A percentile compares a stretch with the other conserved stretches of the same genome.
Evolutionary conservation across 2,329 filamentous ascomycete genomes (phyloP).

Genomic region (Teratosphaeria zuluensis): DNA sequence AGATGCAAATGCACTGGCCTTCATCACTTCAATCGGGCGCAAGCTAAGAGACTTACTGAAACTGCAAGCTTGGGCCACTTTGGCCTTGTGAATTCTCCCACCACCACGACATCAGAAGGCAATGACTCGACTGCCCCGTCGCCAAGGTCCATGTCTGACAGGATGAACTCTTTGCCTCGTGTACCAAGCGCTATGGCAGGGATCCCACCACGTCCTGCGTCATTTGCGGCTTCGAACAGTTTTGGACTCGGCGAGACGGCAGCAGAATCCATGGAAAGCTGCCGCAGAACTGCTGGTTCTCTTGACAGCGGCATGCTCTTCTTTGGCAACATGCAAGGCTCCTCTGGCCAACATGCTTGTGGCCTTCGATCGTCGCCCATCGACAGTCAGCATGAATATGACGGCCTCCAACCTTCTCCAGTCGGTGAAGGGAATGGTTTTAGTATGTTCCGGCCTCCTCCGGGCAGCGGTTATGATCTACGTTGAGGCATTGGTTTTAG

Average conservation of each 20-base stretch:
- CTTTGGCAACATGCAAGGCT: neutral
- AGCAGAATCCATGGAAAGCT: neutral
- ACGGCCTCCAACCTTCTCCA: neutral
- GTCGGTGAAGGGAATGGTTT: neutral
- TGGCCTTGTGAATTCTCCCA: neutral
- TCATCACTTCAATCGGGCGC: constrained; percentile 24
- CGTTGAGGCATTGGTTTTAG: neutral
- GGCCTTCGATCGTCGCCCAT: neutral
- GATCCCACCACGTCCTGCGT: neutral
- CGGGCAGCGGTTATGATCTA: neutral
- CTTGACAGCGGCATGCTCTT: neutral
- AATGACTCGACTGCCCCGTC: neutral
- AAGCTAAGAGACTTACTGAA: constrained; percentile 6
- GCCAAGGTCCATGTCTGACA: neutral
- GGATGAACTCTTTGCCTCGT: neutral
- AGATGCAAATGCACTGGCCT: constrained; percentile 24
- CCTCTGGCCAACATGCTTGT: neutral
- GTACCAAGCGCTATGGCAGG: neutral
- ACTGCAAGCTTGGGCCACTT: neutral
- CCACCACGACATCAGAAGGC: neutral
- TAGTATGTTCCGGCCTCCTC: neutral
- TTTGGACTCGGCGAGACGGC: neutral
- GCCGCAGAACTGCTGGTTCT: neutral
- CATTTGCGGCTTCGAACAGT: neutral
- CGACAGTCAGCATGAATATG: neutral